These are phyloP conservation scores for Coniosporium apollinis DNA, from an alignment of 495 filamentous ascomycete species.

Conservation along the genomic window DNA sequence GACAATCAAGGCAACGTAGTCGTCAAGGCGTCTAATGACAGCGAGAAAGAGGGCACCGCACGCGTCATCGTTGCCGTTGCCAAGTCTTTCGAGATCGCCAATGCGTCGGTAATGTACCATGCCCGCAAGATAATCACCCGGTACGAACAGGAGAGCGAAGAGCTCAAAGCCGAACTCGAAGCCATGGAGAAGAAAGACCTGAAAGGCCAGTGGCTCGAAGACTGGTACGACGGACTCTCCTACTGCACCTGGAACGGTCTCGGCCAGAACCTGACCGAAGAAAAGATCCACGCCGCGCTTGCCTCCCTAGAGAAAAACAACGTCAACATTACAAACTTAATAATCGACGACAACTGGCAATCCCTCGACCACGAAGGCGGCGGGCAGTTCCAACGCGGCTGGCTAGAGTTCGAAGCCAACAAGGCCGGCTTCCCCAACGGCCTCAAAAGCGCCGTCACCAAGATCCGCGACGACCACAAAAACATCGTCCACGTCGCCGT, in stretches of 20 bases:
- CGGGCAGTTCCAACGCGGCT: slow-evolving; percentile 35
- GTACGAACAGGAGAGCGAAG: slow-evolving; percentile 10
- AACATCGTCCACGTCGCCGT: slow-evolving; percentile 75
- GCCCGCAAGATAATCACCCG: slow-evolving; percentile 50
- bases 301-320: slow-evolving; percentile 49
- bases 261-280: slow-evolving; percentile 63
- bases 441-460: slow-evolving; percentile 45
- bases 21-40: slow-evolving; percentile 59
- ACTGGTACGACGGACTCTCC: slow-evolving; percentile 75
- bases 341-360: slow-evolving; percentile 98
- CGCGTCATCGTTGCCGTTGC: slow-evolving; percentile 57
- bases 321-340: slow-evolving; percentile 64
- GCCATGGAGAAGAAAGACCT: slow-evolving; percentile 30
- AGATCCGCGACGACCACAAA: slow-evolving; percentile 51
- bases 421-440: slow-evolving; percentile 63
- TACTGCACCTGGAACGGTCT: slow-evolving; percentile 91
- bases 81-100: slow-evolving; percentile 56
- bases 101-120: slow-evolving; percentile 70
- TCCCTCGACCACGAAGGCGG: slow-evolving; percentile 36
- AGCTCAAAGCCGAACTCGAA: slow-evolving; percentile 20
- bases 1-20: slow-evolving; percentile 47
- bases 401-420: slow-evolving; percentile 71
- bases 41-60: slow-evolving; percentile 31
- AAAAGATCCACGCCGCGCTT: slow-evolving; percentile 61
- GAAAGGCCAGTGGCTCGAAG: slow-evolving; percentile 57